These are phyloP conservation scores for Brassica balearica DNA, from an alignment of 441 rosid species.

Conservation along the genomic window DNA sequence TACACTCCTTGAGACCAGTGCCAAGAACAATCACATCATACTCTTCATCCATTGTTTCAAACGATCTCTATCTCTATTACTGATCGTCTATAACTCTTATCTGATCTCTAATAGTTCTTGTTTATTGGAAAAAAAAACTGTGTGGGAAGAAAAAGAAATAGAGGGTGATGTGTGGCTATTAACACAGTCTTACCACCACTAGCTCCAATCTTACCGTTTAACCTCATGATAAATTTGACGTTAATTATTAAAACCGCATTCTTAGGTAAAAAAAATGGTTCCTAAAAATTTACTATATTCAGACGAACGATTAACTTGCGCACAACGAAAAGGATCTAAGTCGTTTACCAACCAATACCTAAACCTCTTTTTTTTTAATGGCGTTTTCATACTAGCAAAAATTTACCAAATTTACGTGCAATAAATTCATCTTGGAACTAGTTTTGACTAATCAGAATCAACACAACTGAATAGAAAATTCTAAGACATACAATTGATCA, in stretches of 20 bases:
- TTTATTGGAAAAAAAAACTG: neutral
- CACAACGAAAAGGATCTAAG: conserved; percentile 20
- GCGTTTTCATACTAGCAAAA: conserved; percentile 10
- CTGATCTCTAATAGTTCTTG: conserved; percentile 6
- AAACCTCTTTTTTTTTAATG: conserved; percentile 5
- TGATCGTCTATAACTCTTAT: conserved; percentile 5
- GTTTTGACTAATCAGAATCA: neutral
- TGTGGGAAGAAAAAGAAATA: conserved; percentile 36
- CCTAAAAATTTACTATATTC: conserved; percentile 9
- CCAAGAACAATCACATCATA: conserved; percentile 81
- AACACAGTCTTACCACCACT: conserved; percentile 36
- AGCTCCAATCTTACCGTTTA: conserved; percentile 41
- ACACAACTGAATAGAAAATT: neutral
- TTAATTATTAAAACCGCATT: conserved; percentile 22
- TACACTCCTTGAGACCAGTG: conserved; percentile 81
- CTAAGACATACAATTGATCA: neutral
- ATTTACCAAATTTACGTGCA: neutral
- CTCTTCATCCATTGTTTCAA: conserved; percentile 64
- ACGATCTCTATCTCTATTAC: conserved; percentile 20
- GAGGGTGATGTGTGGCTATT: conserved; percentile 38
- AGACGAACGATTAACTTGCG: conserved; percentile 4
- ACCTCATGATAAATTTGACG: conserved; percentile 22
- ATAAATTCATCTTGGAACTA: neutral
- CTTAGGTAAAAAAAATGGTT: conserved; percentile 16
- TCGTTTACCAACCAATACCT: conserved; percentile 41